phyloP scores from a whole-genome alignment of 1,284 basidiomycete genomes.

The Rhodotorula sp. region DNA sequence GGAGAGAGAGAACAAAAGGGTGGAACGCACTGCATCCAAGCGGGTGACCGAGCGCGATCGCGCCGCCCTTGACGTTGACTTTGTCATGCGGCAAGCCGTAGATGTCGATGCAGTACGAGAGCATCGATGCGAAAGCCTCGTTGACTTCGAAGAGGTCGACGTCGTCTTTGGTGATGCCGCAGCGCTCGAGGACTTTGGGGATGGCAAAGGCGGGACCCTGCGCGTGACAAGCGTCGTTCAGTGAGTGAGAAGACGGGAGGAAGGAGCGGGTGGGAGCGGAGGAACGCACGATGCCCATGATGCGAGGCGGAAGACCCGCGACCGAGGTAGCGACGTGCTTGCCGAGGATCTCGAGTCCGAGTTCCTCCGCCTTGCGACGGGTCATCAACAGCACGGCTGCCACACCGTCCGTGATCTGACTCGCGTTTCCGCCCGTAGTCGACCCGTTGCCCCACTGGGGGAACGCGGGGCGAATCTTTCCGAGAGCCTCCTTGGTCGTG shows the following conservation, averaged over 20 bases:
- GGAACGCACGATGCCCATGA: conserved; percentile 57
- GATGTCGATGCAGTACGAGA: conserved; percentile 36
- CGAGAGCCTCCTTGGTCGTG: conserved; percentile 67
- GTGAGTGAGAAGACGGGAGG: neutral
- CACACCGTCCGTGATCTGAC: conserved; percentile 77
- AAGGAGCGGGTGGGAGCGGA: conserved; percentile 30
- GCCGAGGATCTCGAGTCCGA: conserved; percentile 69
- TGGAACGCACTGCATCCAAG: conserved; percentile 57
- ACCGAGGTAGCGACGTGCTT: conserved; percentile 75
- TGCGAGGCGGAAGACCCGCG: conserved; percentile 56
- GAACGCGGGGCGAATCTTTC: conserved; percentile 73
- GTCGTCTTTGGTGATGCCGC: conserved; percentile 47
- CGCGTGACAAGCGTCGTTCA: neutral
- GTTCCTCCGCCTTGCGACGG: conserved; percentile 73
- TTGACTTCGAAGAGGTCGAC: conserved; percentile 48
- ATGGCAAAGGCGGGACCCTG: conserved; percentile 42
- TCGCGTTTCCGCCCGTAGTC: conserved; percentile 87
- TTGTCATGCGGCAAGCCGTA: conserved; percentile 47
- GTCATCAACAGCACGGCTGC: conserved; percentile 83
- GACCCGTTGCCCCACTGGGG: conserved; percentile 76
- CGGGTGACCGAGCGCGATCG: conserved; percentile 53
- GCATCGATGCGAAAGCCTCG: conserved; percentile 40
- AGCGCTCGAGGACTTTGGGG: conserved; percentile 46
- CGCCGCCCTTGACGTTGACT: conserved; percentile 54
- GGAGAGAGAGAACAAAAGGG: too few species aligned